Evolutionary conservation across 179 eudicot species (phyloP), one percentile per base, ranked within the genome.

Genomic region (Silene coronaria): DNA sequence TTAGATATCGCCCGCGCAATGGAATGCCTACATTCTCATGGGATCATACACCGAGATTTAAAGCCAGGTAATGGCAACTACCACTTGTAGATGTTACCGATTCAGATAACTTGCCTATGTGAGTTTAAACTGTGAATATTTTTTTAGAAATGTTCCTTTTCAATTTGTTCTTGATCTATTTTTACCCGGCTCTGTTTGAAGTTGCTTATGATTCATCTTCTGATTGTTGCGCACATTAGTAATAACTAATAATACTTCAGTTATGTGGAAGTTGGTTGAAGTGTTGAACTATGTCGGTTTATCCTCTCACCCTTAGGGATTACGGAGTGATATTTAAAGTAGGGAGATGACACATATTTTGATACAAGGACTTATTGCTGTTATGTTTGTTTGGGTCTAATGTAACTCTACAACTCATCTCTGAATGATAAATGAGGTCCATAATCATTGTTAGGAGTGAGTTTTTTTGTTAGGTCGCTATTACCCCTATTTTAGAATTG

Each of bases 31-130:
- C 98, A 93, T 82, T 84, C 92, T 67, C 96, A 93, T 82, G 98
- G 98, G 74, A 91, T 93, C 78, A 93, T 93, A 74, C 98, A 93
- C 76, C 97, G 98, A 77, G 98, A 93, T 87, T 82, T 93, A 36
- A 93, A 93, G 80, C 97, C 98, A 75, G 97, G 98, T 92, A 92
- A 69, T 16, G 9, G 73, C 59, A 8, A 8, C 5, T 65, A 68
- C 46, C 73, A 3, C 32, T 21, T 76, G 14, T 51, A 55, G 17
- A 21, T 27, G 51, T 23, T 46, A 32, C n/a, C 30, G 0, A 24
- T 28, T 64, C 11, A 64, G 51, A 24, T 17, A 12, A 45, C 48
- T 27, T 70, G 32, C 60, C 2, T 45, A 13, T 46, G 51, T 12
- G 58, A 24, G 59, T n/a, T 6, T 24, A 22, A 45, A 36, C 14